phyloP scores from a whole-genome alignment of 768 basidiomycete genomes.

The Lactifluus pinguis region DNA sequence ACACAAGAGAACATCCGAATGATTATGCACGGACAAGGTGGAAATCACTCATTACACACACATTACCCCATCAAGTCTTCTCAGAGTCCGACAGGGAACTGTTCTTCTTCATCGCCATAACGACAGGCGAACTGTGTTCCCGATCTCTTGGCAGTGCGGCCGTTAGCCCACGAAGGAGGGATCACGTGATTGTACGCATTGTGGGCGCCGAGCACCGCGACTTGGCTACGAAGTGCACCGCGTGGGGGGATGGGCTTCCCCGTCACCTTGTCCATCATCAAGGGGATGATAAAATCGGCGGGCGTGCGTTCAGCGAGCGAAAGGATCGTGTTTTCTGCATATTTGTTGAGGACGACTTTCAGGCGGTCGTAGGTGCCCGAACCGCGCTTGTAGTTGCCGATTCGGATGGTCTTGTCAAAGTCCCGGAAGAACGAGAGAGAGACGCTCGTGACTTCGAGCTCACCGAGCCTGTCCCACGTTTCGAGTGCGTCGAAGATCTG shows the following conservation, averaged over 20 bases:
- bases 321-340: background rate
- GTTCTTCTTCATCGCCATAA: background rate
- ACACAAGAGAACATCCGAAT: background rate
- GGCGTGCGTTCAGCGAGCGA: background rate
- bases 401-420: background rate
- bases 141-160: background rate
- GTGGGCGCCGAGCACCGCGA: background rate
- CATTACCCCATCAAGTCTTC: background rate
- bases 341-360: background rate
- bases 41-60: too few relatives aligned
- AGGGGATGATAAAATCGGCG: background rate
- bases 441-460: constrained; percentile 21
- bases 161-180: constrained; percentile 7
- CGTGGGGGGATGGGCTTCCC: background rate
- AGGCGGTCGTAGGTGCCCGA: background rate
- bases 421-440: constrained; percentile 23
- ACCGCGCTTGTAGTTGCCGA: background rate
- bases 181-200: background rate
- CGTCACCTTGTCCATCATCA: background rate
- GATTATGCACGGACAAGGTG: background rate
- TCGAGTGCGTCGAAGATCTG: constrained; percentile 24
- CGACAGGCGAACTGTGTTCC: background rate
- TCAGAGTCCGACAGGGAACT: background rate
- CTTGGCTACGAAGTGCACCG: constrained; percentile 7
- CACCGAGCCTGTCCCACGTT: constrained; percentile 21